Conservation (phyloP, 2,329 filamentous ascomycete species). For the Cercospora zeae-maydis region DNA sequence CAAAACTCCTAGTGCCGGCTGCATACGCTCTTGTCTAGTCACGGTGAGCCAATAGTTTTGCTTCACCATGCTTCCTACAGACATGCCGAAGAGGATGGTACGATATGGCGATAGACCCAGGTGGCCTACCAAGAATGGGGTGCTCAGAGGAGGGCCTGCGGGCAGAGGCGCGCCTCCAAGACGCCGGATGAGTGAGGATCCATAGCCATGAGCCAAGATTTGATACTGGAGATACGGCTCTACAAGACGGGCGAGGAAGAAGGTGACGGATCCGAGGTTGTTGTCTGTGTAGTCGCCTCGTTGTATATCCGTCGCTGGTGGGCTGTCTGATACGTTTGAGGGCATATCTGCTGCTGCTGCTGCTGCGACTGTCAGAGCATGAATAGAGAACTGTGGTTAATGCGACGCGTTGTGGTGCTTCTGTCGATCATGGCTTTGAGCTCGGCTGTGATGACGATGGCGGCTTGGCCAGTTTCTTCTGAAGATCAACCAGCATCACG, state of each 20-base stretch:
- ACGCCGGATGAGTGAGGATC: slow-evolving; percentile 43
- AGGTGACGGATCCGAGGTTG: slow-evolving; percentile 39
- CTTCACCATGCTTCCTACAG: slow-evolving; percentile 52
- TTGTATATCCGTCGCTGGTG: slow-evolving; percentile 26
- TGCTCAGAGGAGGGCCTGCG: slow-evolving; percentile 41
- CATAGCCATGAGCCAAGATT: slow-evolving; percentile 46
- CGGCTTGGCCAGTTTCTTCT: not conserved
- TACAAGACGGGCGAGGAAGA: slow-evolving; percentile 47
- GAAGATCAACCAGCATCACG: not conserved
- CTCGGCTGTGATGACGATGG: slow-evolving; percentile 1
- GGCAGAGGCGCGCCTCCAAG: slow-evolving; percentile 47
- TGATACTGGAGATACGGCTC: slow-evolving; percentile 50
- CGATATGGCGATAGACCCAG: slow-evolving; percentile 50
- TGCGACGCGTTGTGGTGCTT: not conserved
- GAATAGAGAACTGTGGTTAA: not conserved
- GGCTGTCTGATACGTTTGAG: not conserved
- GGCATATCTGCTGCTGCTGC: not conserved
- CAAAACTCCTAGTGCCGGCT: slow-evolving; percentile 40
- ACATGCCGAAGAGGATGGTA: slow-evolving; percentile 53
- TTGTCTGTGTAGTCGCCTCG: slow-evolving; percentile 43
- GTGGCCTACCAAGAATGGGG: slow-evolving; percentile 41
- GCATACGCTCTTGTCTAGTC: slow-evolving; percentile 52
- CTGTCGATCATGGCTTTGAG: not conserved
- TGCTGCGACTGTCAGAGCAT: not conserved
- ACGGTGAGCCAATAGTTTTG: slow-evolving; percentile 54